Conservation (phyloP, 192 early-diverging fungal species). For the Oehlia diaphana region DNA sequence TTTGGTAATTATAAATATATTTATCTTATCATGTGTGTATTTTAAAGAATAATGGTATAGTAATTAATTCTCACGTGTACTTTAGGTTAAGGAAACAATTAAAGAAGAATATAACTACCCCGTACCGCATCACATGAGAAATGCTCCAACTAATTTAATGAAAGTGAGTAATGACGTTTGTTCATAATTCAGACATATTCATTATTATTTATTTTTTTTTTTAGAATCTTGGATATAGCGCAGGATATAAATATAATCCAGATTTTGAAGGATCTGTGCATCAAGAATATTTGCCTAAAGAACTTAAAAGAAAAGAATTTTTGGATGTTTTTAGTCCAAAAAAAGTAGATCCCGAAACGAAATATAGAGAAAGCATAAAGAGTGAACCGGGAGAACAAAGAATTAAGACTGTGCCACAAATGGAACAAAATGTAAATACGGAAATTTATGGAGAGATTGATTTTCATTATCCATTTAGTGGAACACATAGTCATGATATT, state of each 20-base stretch:
- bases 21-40: neutral
- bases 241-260: slow-evolving; percentile 86
- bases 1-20: slow-evolving; percentile 34
- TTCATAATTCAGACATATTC: neutral
- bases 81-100: slow-evolving; percentile 59
- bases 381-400: neutral
- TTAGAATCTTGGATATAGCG: slow-evolving; percentile 70
- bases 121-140: slow-evolving; percentile 82
- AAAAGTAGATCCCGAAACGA: slow-evolving; percentile 14
- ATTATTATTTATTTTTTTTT: neutral
- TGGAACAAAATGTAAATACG: neutral
- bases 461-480: neutral
- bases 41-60: neutral
- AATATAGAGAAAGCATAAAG: too few species aligned
- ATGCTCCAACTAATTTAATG: slow-evolving; percentile 81
- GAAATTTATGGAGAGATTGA: neutral
- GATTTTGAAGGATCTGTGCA: slow-evolving; percentile 64
- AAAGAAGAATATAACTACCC: slow-evolving; percentile 65
- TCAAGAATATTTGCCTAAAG: slow-evolving; percentile 78
- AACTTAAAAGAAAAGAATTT: slow-evolving; percentile 60
- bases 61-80: neutral
- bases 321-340: slow-evolving; percentile 43
- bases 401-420: neutral
- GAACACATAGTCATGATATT: neutral
- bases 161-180: slow-evolving; percentile 39